Conservation (phyloP, 73 alveolate species). For the Paramecium sexaurelia region DNA sequence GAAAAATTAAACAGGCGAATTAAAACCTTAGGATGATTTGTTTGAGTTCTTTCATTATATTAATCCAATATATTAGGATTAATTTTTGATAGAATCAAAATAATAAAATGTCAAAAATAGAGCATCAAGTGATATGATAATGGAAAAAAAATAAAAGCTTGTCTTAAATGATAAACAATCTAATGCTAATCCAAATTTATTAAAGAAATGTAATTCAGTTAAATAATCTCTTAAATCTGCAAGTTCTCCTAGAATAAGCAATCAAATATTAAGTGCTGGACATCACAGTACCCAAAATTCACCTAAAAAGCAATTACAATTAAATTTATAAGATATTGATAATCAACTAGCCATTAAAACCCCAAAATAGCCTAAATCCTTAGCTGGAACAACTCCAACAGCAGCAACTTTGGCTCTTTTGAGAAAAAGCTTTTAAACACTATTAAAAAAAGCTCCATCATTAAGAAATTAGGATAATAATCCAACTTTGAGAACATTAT, state of each 20-base stretch:
- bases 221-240: conserved; percentile 3
- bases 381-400: conserved; percentile 41
- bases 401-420: not conserved
- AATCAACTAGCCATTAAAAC: not conserved
- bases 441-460: not conserved
- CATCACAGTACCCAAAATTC: conserved; percentile 13
- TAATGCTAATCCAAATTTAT: not conserved
- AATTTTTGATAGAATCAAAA: not conserved
- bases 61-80: not conserved
- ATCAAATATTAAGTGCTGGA: not conserved
- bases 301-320: not conserved
- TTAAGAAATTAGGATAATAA: not conserved
- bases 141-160: not conserved
- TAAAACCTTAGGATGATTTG: conserved; percentile 15
- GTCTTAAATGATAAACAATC: not conserved
- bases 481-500: conserved; percentile 11
- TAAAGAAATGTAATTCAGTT: not conserved
- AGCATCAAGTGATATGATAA: not conserved
- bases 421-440: conserved; percentile 27
- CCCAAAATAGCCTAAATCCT: not conserved
- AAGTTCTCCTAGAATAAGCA: not conserved
- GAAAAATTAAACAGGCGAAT: conserved; percentile 1
- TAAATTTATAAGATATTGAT: not conserved
- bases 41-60: conserved; percentile 28
- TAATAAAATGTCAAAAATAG: not conserved